Percentiles rank a stretch among this genome's conserved stretches.
phyloP scores from a whole-genome alignment of 2,329 filamentous ascomycete species.

The Fusarium dlaminii region DNA sequence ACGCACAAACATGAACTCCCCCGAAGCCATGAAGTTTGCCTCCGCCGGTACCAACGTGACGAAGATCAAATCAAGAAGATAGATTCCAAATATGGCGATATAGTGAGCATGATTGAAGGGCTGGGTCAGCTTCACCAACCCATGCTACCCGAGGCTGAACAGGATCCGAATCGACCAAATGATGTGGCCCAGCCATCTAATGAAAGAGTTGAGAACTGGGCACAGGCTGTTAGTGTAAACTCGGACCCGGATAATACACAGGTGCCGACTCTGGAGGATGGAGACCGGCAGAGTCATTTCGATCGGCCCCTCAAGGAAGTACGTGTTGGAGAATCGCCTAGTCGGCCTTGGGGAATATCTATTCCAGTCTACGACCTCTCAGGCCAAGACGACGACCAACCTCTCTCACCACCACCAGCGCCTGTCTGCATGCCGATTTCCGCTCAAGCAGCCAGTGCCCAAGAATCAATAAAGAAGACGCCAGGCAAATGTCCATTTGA shows the following conservation, averaged over 20 bases:
- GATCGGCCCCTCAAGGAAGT: conserved; percentile 88
- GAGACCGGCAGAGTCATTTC: conserved; percentile 77
- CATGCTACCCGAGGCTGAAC: conserved; percentile 73
- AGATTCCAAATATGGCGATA: conserved; percentile 91
- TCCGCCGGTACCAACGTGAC: conserved; percentile 88
- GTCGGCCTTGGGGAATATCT: conserved; percentile 90
- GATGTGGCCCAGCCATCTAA: conserved; percentile 65
- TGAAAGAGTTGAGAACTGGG: conserved; percentile 86
- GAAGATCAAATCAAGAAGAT: conserved; percentile 86
- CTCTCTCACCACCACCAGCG: conserved; percentile 66
- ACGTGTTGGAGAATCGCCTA: conserved; percentile 92
- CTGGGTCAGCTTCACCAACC: conserved; percentile 88
- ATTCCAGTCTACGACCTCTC: conserved; percentile 70
- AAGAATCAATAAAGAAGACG: conserved; percentile 42
- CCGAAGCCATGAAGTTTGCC: conserved; percentile 91
- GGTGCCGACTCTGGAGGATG: conserved; percentile 51
- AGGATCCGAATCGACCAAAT: conserved; percentile 53
- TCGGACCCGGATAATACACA: conserved; percentile 46
- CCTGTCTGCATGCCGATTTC: conserved; percentile 61
- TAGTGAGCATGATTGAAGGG: conserved; percentile 94
- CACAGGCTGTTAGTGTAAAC: conserved; percentile 74
- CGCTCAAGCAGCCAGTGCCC: conserved; percentile 38
- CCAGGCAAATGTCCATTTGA: conserved; percentile 69
- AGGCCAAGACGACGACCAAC: conserved; percentile 51
- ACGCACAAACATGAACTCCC: conserved; percentile 95